Evolutionary conservation across 2,329 filamentous ascomycete species (phyloP).

Genomic region (Pyrenophora teres): DNA sequence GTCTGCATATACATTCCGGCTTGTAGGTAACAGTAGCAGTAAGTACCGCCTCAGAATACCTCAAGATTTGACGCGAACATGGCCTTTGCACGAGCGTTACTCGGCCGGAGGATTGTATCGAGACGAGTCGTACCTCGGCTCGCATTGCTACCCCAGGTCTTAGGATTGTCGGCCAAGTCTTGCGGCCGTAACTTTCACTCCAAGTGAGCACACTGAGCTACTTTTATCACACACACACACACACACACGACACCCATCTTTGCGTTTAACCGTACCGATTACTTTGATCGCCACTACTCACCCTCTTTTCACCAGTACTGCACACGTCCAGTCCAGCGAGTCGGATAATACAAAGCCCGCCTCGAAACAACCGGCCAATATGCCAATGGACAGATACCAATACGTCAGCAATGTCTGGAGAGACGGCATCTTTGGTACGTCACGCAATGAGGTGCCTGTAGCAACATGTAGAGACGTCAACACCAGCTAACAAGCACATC

Average conservation of each 20-base stretch:
- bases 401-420: constrained; percentile 85
- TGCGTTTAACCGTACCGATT: neutral
- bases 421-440: constrained; percentile 80
- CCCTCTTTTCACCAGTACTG: constrained; percentile 1
- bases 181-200: constrained; percentile 30
- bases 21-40: neutral
- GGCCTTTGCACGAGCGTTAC: neutral
- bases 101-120: constrained; percentile 14
- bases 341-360: constrained; percentile 15
- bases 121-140: constrained; percentile 28
- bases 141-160: constrained; percentile 7
- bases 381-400: constrained; percentile 72
- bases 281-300: neutral
- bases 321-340: neutral
- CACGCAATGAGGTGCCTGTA: neutral
- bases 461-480: neutral
- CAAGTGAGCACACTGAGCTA: constrained; percentile 11
- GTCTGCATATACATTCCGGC: neutral
- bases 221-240: constrained; percentile 3
- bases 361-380: constrained; percentile 47
- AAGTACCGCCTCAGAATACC: no score
- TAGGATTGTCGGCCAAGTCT: constrained; percentile 9
- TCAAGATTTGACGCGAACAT: neutral
- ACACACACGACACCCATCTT: neutral
- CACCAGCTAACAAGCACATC: constrained; percentile 7